These are phyloP conservation scores for Plenodomus tracheiphilus DNA, from an alignment of 2,329 filamentous ascomycete genomes.

Conservation along the genomic window DNA sequence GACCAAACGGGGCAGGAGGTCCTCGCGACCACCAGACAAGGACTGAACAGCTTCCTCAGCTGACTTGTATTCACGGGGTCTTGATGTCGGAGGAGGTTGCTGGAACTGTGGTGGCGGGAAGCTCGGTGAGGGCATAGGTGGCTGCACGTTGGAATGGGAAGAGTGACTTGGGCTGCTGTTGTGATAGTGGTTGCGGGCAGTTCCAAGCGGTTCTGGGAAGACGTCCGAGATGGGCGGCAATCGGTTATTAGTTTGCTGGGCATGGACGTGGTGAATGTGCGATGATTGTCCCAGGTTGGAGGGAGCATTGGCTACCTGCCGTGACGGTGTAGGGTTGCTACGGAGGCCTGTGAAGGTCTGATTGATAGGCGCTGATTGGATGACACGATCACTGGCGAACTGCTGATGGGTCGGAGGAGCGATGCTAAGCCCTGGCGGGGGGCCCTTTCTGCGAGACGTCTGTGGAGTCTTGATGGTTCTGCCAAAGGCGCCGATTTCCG, in stretches of 20 bases:
- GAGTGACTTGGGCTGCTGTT: conserved; percentile 67
- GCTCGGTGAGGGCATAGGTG: conserved; percentile 75
- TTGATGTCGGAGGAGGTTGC: conserved; percentile 56
- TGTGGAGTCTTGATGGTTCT: conserved; percentile 67
- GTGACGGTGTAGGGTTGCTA: conserved; percentile 63
- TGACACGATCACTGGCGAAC: conserved; percentile 91
- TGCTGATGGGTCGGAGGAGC: conserved; percentile 91
- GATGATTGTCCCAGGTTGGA: conserved; percentile 81
- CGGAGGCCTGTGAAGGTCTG: conserved; percentile 94
- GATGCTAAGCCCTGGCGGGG: conserved; percentile 88
- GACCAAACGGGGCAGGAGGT: conserved; percentile 88
- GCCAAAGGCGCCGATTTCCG: conserved; percentile 49
- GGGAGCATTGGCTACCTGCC: conserved; percentile 78
- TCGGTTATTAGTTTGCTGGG: conserved; percentile 86
- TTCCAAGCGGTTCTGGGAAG: conserved; percentile 76
- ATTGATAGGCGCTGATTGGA: conserved; percentile 92
- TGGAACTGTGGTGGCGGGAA: conserved; percentile 61
- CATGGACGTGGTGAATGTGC: conserved; percentile 88
- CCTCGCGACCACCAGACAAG: conserved; percentile 86
- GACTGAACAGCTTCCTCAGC: conserved; percentile 94
- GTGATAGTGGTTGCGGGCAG: conserved; percentile 54
- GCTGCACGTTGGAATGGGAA: conserved; percentile 65
- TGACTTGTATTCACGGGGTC: conserved; percentile 86
- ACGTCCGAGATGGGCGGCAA: conserved; percentile 94
- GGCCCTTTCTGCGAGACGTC: conserved; percentile 72